Evolutionary conservation across 164 flowering plant genomes (phyloP), one percentile per base, ranked within the genome.

Genomic region (Vitis riparia): DNA sequence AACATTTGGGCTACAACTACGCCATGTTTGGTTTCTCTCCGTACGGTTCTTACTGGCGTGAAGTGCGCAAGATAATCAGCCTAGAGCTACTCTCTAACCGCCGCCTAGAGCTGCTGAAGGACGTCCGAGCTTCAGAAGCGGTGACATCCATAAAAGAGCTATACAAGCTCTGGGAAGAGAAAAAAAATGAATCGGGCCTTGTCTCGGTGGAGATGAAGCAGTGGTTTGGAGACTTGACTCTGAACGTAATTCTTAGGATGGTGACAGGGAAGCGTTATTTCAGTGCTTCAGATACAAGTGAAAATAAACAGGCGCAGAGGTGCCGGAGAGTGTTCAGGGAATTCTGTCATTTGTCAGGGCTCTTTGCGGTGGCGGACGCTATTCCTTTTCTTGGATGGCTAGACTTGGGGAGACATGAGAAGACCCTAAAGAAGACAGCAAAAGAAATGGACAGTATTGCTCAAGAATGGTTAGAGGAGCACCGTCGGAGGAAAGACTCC

Each of bases 221-320:
- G 23, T 60, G 75, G 80, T 74, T 84, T 27, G 73, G 66, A 23
- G 76, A 71, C 12, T 15, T 81, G 30, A 65, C 61, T 0, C 19
- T 83, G 27, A 81, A 80, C 27, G 68, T 79, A 29, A 64, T 72
- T 8, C 53, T 77, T 12, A 71, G 64, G 68, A 72, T 74, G 71
- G 70, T 82, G 0, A 75, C 64, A 0, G 83, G 84, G 19, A 82
- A 77, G 69, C 59, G 82, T 15, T 81, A 11, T 29, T 52, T 9
- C 2, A 68, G 64, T 11, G 29, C 16, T 3, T 14, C 30, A 5
- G n/a, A 15, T 2, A 37, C 8, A 50, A 51, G 32, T 14, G 75
- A 56, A 3, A 12, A 53, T 2, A 56, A 15, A 6, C 68, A 61
- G 57, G 37, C 67, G 17, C 2, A 19, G 56, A 27, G 67, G 16